Evolutionary conservation across 176 grass and related monocot species (phyloP), one percentile per base, ranked within the genome.

Genomic region (Phoenix roebelenii): DNA sequence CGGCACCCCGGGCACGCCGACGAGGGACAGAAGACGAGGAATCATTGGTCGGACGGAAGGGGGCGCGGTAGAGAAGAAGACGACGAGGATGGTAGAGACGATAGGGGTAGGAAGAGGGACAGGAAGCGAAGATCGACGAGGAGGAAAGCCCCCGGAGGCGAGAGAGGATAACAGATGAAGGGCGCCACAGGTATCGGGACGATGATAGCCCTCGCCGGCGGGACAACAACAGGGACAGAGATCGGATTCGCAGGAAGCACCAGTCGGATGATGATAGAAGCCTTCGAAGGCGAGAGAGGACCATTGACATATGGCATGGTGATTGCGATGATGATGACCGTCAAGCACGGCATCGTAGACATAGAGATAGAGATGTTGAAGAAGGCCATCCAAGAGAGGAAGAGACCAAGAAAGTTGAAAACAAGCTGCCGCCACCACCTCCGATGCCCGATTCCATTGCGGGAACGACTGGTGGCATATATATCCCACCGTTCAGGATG

Each of bases 401-500:
- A 22, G 70, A 39, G 10, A 7, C 28, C 25, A 68, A 68, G 18
- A 55, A 55, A 3, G 26, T 55, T 18, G 50, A 51, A 28, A 23
- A 35, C 32, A 7, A 35, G 32, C 30, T 35, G 30, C 7, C 74
- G 26, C 86, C 84, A 5, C 83, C 80, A 0, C 76, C 68, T 0
- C 52, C 79, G 17, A 58, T 85, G 17, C 82, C 87, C 0, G 84
- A 92, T 76, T 74, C 80, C 67, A 83, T 85, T 50, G 61, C 82
- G 5, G 79, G 81, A 16, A 75, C 87, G 55, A 97, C 81, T 3
- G 92, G 87, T 25, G 92, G 92, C 15, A 91, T 97, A 66, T 97
- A 97, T 55, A 92, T 97, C 26, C 93, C 87, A 0, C 93, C 93
- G n/a, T 83, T 85, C 62, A 78, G 88, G n/a, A 92, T 92, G 88